Conservation (phyloP, 2,329 filamentous ascomycete species). For the Tolypocladium sp. region DNA sequence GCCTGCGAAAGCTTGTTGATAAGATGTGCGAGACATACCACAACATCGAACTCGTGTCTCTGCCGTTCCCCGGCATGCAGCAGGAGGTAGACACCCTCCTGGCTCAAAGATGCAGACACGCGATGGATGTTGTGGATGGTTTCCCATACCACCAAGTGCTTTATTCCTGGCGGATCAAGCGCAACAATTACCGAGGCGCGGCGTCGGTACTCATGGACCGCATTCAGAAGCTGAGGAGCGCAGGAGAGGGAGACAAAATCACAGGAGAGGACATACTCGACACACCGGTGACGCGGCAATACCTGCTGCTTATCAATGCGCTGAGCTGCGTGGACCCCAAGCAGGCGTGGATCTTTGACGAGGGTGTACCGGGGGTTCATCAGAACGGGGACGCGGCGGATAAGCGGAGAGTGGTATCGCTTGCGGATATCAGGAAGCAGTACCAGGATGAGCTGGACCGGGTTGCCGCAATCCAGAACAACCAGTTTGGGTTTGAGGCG, state of each 20-base stretch:
- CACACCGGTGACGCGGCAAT: conserved; percentile 62
- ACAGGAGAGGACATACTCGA: conserved; percentile 47
- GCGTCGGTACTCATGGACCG: conserved; percentile 54
- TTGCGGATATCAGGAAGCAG: conserved; percentile 78
- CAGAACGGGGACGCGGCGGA: conserved; percentile 13
- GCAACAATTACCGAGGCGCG: conserved; percentile 76
- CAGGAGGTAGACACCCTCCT: conserved; percentile 74
- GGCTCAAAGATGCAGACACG: conserved; percentile 58
- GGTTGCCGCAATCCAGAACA: conserved; percentile 78
- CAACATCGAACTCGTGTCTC: conserved; percentile 57
- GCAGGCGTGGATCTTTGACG: conserved; percentile 68
- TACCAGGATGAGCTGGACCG: conserved; percentile 88
- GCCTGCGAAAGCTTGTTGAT: conserved; percentile 60
- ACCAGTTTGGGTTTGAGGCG: conserved; percentile 70
- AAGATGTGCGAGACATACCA: conserved; percentile 61
- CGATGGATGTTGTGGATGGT: conserved; percentile 53
- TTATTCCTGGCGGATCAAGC: conserved; percentile 81
- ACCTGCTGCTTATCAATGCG: conserved; percentile 87
- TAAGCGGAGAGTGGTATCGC: conserved; percentile 71
- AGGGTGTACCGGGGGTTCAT: conserved; percentile 14
- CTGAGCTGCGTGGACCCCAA: conserved; percentile 73
- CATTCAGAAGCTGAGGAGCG: conserved; percentile 50
- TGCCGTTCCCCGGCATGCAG: conserved; percentile 72
- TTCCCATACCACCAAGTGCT: conserved; percentile 87
- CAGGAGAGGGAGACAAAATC: conserved; percentile 50